Base-by-base conservation (phyloP, 768 basidiomycete genomes). In the Boletellus sp. region DNA sequence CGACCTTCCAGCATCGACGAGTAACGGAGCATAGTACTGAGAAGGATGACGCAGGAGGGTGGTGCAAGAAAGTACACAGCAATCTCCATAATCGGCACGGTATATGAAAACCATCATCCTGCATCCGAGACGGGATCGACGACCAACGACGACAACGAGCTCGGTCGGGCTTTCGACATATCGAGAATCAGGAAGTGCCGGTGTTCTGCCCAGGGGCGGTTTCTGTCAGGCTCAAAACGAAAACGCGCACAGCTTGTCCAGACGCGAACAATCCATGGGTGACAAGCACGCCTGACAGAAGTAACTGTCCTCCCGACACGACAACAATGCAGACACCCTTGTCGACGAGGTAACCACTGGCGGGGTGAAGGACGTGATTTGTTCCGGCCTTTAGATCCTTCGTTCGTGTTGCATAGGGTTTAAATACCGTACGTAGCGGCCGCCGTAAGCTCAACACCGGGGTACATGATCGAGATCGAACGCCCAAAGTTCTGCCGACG, bases 331-430 rank as follows among this genome's bases (percentile, higher is more conserved):
- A 85, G 1, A 96, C 96, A 10, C 96, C 95, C 16, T 80, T 68
- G 66, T 96, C 94, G 55, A 98, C 87, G 63, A 94, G 74, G 37
- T 98, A 81, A 38, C 81, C 85, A 0, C 96, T 96, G 0, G 94
- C 81, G 0, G 95, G 89, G 52, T 83, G 83, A 15, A 98, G 75
- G 0, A 94, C 96, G 68, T 99, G 94, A n/a, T 85, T 83, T 23
- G 95, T 95, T 95, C 96, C 98, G 47, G 90, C 84, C 60, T 97
- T 95, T 41, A 96, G 78, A 61, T 96, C 94, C 38, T 80, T 78
- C 61, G 89, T 74, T 1, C 90, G 89, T 16, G 73, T 66, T 1
- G 73, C 52, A 12, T 88, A 82, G 3, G 92, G 84, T 20, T 79
- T 77, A 73, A 99, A 99, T 24, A 94, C 67, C 2, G 96, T 98